Conservation (phyloP, 306 rosid species). For the Nissolia schottii region DNA sequence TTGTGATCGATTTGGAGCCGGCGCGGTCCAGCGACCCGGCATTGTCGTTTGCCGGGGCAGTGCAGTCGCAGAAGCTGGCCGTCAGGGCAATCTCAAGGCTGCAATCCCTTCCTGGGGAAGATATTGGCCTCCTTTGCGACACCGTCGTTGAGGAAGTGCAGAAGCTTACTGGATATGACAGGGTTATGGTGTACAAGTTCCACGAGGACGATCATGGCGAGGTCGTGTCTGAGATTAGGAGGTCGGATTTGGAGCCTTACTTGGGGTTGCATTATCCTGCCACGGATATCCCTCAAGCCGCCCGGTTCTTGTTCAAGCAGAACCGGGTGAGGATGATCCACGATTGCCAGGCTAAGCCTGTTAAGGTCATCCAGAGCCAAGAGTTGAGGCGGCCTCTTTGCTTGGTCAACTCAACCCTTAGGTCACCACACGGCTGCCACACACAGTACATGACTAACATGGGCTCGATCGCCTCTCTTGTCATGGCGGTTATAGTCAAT, state of each 20-base stretch:
- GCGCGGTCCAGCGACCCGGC: conserved; percentile 61
- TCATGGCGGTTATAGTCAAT: conserved; percentile 56
- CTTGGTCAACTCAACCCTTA: conserved; percentile 78
- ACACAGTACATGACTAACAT: conserved; percentile 69
- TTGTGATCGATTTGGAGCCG: conserved; percentile 83
- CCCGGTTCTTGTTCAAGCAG: conserved; percentile 82
- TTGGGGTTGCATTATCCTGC: conserved; percentile 87
- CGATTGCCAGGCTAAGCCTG: conserved; percentile 70
- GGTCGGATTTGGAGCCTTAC: conserved; percentile 68
- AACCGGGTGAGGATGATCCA: conserved; percentile 67
- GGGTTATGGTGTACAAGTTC: conserved; percentile 87
- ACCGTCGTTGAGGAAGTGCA: conserved; percentile 70
- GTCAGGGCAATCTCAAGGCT: conserved; percentile 80
- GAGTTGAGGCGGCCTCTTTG: conserved; percentile 60
- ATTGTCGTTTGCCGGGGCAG: conserved; percentile 69
- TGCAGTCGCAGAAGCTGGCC: conserved; percentile 81
- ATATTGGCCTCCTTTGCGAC: conserved; percentile 60
- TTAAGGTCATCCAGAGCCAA: conserved; percentile 53
- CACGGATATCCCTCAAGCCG: conserved; percentile 76
- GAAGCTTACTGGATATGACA: conserved; percentile 78
- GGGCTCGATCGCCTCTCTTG: conserved; percentile 75
- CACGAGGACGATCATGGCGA: conserved; percentile 93
- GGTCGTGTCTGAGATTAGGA: conserved; percentile 72
- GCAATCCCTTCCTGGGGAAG: conserved; percentile 74
- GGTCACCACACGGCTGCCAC: conserved; percentile 78